Conservation (phyloP, 2,329 filamentous ascomycete genomes). For the Epichloe baconii region DNA sequence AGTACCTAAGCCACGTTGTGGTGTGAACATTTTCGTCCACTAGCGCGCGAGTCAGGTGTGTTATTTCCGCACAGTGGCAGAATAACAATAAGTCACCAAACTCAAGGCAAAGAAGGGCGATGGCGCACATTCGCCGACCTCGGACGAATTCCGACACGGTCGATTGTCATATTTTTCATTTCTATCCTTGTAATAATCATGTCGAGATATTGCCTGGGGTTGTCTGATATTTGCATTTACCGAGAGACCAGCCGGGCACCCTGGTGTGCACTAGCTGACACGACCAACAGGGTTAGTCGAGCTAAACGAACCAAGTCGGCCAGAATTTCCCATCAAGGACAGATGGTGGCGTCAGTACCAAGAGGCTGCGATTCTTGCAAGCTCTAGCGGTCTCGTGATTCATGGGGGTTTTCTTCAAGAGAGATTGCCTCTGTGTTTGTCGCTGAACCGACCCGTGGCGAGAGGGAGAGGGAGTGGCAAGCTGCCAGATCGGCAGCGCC, state of each 20-base stretch:
- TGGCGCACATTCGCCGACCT: conserved; percentile 5
- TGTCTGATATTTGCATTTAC: conserved; percentile 5
- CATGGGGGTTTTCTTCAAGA: not conserved
- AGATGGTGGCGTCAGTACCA: conserved; percentile 1
- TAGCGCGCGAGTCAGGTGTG: not conserved
- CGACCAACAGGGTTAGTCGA: not conserved
- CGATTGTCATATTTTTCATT: conserved; percentile 3
- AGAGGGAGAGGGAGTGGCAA: not conserved
- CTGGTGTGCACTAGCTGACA: not conserved
- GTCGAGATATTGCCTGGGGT: not conserved
- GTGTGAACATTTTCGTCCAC: not conserved
- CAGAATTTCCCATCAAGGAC: not conserved
- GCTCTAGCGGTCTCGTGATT: not conserved
- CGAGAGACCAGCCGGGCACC: conserved; percentile 3
- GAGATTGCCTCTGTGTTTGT: not conserved
- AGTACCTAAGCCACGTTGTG: not conserved
- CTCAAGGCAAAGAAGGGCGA: not conserved
- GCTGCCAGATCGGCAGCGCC: not conserved
- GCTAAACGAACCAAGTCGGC: not conserved
- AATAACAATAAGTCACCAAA: not conserved
- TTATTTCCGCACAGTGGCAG: not conserved
- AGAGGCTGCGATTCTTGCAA: not conserved
- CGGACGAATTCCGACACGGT: conserved; percentile 6
- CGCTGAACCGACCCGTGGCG: too few species aligned
- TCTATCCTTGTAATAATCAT: not conserved